Evolutionary conservation across 805 yeast genomes (phyloP).

Genomic region (Yarrowia osloensis): DNA sequence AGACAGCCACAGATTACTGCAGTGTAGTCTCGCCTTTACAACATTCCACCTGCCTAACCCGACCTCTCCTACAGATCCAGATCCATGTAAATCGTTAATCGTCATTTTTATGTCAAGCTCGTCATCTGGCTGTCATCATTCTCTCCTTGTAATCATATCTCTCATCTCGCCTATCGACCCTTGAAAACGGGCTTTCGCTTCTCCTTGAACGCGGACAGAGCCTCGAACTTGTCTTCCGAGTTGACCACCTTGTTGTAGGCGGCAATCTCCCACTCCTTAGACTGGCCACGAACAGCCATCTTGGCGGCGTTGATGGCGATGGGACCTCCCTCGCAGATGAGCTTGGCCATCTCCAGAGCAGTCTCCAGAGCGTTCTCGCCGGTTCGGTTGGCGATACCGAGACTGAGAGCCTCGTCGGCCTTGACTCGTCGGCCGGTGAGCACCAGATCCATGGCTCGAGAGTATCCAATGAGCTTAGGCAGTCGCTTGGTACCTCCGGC

Average conservation of each 20-base stretch:
- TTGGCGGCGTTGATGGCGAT: constrained; percentile 40
- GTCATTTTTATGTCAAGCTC: background rate
- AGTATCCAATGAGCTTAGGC: constrained; percentile 52
- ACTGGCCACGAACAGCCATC: constrained; percentile 38
- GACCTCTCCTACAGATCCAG: too few relatives aligned
- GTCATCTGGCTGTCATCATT: background rate
- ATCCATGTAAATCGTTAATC: too few relatives aligned
- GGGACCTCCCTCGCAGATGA: constrained; percentile 41
- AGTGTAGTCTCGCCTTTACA: too few relatives aligned
- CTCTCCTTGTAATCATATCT: background rate
- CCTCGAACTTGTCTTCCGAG: constrained; percentile 45
- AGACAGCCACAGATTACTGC: too few relatives aligned
- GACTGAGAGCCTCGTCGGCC: constrained; percentile 44
- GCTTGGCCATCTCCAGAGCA: constrained; percentile 38
- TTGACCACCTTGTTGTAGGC: constrained; percentile 38
- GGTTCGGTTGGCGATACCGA: constrained; percentile 44
- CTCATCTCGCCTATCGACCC: constrained; percentile 32
- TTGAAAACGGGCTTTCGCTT: constrained; percentile 43
- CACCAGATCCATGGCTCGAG: constrained; percentile 51
- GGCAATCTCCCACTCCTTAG: constrained; percentile 38
- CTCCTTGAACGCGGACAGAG: constrained; percentile 45
- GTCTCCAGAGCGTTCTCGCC: constrained; percentile 36
- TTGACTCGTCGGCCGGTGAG: constrained; percentile 46
- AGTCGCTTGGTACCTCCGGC: constrained; percentile 59
- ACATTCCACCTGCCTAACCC: too few relatives aligned